A percentile compares a stretch with the other conserved stretches of the same genome.
phyloP scores from a whole-genome alignment of 2,329 filamentous ascomycete genomes.

The Acrodontium crateriforme region DNA sequence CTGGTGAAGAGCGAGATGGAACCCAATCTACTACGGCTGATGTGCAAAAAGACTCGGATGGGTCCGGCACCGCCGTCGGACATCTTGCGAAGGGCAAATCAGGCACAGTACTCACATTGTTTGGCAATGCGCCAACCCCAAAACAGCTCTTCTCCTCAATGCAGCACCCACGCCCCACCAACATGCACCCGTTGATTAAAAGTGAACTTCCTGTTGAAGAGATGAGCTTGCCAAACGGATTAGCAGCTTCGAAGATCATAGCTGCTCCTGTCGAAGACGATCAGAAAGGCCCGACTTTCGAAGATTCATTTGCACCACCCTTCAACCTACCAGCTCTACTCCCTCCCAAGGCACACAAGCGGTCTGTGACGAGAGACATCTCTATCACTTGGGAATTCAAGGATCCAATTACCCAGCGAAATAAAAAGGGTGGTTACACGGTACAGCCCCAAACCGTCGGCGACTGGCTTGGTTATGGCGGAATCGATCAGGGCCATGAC shows the following conservation, averaged over 20 bases:
- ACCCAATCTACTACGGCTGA: slow-evolving; percentile 5
- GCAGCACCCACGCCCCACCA: slow-evolving; percentile 27
- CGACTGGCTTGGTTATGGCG: slow-evolving; percentile 47
- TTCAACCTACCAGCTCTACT: slow-evolving; percentile 51
- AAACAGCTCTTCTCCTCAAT: slow-evolving; percentile 80
- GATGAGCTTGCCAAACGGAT: slow-evolving; percentile 56
- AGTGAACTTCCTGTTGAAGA: slow-evolving; percentile 41
- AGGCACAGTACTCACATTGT: slow-evolving; percentile 59
- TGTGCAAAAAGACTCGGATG: neutral
- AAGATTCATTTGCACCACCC: slow-evolving; percentile 59
- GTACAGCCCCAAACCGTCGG: slow-evolving; percentile 52
- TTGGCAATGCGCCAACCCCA: slow-evolving; percentile 58
- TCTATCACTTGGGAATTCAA: slow-evolving; percentile 34
- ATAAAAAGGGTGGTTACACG: slow-evolving; percentile 44
- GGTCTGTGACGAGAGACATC: slow-evolving; percentile 45
- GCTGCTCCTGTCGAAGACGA: slow-evolving; percentile 33
- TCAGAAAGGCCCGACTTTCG: slow-evolving; percentile 48
- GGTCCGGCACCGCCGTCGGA: slow-evolving; percentile 5
- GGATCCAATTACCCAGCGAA: slow-evolving; percentile 13
- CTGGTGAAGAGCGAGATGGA: slow-evolving; percentile 11
- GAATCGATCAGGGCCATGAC: slow-evolving; percentile 28
- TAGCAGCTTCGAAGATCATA: slow-evolving; percentile 54
- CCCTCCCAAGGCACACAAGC: slow-evolving; percentile 54
- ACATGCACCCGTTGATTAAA: slow-evolving; percentile 9
- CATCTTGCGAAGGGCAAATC: slow-evolving; percentile 1